Conservation (phyloP, 2,329 filamentous ascomycete genomes). For the Hypoxylon sp. region DNA sequence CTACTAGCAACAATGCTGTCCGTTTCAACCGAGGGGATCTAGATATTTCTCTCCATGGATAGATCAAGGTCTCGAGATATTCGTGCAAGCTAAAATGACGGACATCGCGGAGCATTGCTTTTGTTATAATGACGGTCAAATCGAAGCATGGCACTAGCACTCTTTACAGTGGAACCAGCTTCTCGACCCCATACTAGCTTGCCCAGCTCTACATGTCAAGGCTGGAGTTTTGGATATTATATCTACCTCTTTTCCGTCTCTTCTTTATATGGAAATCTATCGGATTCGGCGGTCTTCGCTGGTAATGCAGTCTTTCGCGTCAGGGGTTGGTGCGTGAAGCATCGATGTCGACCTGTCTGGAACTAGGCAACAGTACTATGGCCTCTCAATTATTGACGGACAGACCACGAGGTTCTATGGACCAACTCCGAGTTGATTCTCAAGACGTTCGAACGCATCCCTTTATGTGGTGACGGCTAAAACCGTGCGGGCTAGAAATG, state of each 20-base stretch:
- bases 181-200: background rate
- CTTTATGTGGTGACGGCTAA: too few relatives aligned
- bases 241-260: background rate
- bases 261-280: background rate
- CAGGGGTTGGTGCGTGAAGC: background rate
- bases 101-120: background rate
- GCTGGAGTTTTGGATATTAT: background rate
- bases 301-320: background rate
- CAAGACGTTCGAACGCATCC: background rate
- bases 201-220: background rate
- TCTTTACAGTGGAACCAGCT: background rate
- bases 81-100: background rate
- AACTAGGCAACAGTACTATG: background rate
- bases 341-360: background rate
- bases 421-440: background rate
- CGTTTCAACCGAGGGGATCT: background rate
- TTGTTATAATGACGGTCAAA: background rate
- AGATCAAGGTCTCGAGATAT: background rate
- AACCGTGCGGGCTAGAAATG: too few relatives aligned
- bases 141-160: background rate
- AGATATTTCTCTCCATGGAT: background rate
- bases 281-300: constrained; percentile 3
- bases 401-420: background rate
- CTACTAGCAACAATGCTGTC: background rate
- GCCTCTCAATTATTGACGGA: background rate